These are phyloP conservation scores for Saitozyma sp. DNA, from an alignment of 768 basidiomycete species.

Conservation along the genomic window DNA sequence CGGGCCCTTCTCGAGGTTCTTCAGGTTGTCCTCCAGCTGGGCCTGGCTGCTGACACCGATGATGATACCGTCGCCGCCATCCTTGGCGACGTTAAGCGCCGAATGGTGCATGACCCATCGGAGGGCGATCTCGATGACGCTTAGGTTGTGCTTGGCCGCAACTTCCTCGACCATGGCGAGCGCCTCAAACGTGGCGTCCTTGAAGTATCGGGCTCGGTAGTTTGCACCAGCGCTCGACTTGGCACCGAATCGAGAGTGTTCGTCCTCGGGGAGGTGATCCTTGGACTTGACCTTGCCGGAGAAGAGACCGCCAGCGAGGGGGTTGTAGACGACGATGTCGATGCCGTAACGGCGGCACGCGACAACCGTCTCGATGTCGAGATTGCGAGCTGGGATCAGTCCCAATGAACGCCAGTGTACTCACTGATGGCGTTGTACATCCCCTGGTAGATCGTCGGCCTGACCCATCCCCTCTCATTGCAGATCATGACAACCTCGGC, in stretches of 20 bases:
- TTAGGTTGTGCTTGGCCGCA: slow-evolving; percentile 54
- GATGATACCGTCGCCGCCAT: slow-evolving; percentile 54
- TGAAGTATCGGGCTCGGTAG: slow-evolving; percentile 44
- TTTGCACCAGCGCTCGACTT: slow-evolving; percentile 21
- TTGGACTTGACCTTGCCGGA: slow-evolving; percentile 39
- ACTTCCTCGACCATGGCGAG: slow-evolving; percentile 57
- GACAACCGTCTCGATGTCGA: slow-evolving; percentile 33
- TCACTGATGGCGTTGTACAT: slow-evolving; percentile 46
- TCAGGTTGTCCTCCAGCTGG: slow-evolving; percentile 58
- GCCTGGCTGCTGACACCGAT: slow-evolving; percentile 65
- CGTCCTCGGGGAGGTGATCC: slow-evolving; percentile 30
- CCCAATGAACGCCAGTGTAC: background rate
- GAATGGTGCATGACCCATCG: slow-evolving; percentile 61
- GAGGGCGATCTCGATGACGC: slow-evolving; percentile 54
- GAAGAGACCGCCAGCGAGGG: slow-evolving; percentile 43
- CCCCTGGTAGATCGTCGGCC: slow-evolving; percentile 59
- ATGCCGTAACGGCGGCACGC: slow-evolving; percentile 42
- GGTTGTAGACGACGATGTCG: slow-evolving; percentile 49
- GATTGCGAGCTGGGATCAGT: slow-evolving; percentile 16
- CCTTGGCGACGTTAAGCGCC: slow-evolving; percentile 53
- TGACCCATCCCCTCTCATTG: slow-evolving; percentile 57
- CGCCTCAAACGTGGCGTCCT: slow-evolving; percentile 56
- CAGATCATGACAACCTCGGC: slow-evolving; percentile 58
- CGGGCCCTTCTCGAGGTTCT: slow-evolving; percentile 58
- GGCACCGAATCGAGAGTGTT: slow-evolving; percentile 21